Conservation (phyloP, 2,329 filamentous ascomycete genomes). For the Botrytis hyacinthi region DNA sequence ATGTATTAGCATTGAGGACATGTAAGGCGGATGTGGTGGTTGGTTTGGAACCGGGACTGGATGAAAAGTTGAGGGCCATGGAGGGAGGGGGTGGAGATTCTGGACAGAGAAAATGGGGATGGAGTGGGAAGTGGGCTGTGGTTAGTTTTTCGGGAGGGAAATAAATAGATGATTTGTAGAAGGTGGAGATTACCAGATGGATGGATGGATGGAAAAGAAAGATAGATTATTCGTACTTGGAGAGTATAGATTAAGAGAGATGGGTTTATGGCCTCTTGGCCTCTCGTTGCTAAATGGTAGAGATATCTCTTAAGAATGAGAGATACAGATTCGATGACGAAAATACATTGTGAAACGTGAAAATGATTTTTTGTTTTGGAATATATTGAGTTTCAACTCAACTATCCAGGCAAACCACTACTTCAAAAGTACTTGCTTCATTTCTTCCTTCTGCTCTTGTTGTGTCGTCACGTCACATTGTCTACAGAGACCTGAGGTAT, state of each 20-base stretch:
- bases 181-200: background rate
- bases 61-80: slow-evolving; percentile 70
- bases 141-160: slow-evolving; percentile 78
- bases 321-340: background rate
- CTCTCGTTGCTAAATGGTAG: background rate
- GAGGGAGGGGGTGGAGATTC: slow-evolving; percentile 68
- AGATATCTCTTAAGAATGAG: background rate
- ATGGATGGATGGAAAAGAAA: background rate
- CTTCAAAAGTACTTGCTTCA: background rate
- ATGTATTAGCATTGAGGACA: slow-evolving; percentile 82
- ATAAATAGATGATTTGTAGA: slow-evolving; percentile 23
- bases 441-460: background rate
- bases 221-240: background rate
- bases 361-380: background rate
- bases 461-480: background rate
- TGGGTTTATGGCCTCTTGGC: background rate
- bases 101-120: slow-evolving; percentile 78
- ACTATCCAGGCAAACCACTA: background rate
- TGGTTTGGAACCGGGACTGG: slow-evolving; percentile 75
- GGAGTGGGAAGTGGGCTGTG: slow-evolving; percentile 96
- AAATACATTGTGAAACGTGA: background rate
- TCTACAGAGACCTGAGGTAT: too few relatives aligned
- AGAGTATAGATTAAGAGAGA: background rate
- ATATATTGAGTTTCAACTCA: background rate
- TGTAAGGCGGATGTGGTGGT: slow-evolving; percentile 98